Base-by-base conservation (phyloP, 345 rosid genomes). In the Populus simonii region DNA sequence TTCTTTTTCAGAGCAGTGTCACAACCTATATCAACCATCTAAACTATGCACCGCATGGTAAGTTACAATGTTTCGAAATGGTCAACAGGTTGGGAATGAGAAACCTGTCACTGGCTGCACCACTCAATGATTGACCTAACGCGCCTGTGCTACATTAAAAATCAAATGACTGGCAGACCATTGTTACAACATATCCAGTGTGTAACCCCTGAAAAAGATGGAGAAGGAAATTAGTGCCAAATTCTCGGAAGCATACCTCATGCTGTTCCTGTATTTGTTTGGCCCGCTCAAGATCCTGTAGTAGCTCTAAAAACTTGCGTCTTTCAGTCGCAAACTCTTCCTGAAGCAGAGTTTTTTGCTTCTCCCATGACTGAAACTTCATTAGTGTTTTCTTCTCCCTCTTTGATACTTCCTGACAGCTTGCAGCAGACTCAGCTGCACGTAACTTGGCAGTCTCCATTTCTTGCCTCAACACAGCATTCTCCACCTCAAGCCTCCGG, bases 361-460 rank as follows among this genome's bases (percentile, higher is more conserved):
- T 89, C 78, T 93, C 97, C 97, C 93, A 89, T 15, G 97, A 89
- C 80, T 90, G 99, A 78, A 76, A 79, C 82, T 88, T 87, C 86
- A 83, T 84, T 80, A 80, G 79, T 12, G 89, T 85, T 76, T 77
- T 92, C 87, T 90, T 90, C 88, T 89, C 94, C 86, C 94, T 93
- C 83, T 89, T 88, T n/a, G 87, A 88, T 29, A 85, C 97, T 79
- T 93, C 92, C 74, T 80, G 87, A 77, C 89, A 90, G 84, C 89
- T 93, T 57, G 86, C 88, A 68, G 94, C 96, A 22, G 98, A 88
- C 83, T 93, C 93, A 0, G 53, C 78, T 59, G 94, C 99, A 74
- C 86, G 88, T 78, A 87, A 75, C 75, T 84, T 90, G 63, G 96
- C 96, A 71, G 82, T 87, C 73, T 89, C 93, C 90, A 90, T 95